Base-by-base conservation (phyloP, 441 rosid genomes). In the Cnidoscolus chayamansa region DNA sequence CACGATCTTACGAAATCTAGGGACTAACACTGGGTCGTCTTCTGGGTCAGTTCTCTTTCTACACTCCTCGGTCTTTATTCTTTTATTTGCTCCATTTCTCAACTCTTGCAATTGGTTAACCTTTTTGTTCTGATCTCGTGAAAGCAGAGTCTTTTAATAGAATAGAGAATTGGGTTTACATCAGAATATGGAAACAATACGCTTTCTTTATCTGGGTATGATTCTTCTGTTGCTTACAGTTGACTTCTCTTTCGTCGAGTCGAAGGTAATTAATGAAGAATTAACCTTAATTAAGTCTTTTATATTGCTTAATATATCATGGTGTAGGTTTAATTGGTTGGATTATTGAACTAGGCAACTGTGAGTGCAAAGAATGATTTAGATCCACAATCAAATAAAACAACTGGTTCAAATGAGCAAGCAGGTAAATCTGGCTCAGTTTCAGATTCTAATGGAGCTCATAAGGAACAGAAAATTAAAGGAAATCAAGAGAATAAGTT, bases 181-280 rank as follows among this genome's bases (percentile, higher is more conserved):
- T 72, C 72, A 65, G 73, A 76, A 35, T 3, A 91, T 91, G 94
- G 81, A 71, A 80, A 53, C 43, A 40, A 63, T 71, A 65, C 73
- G 70, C 16, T 74, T 74, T 72, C 56, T 80, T 32, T 30, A 77
- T 75, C 58, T 81, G 70, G 84, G 77, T 63, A 72, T 88, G 77
- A 71, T 84, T 71, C 72, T 89, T 66, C 55, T 84, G 25, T 69
- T 80, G 40, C 80, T 81, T 49, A 73, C 74, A 31, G 68, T 75
- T 74, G 79, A 58, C 56, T 67, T 62, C 73, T 81, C 81, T 58
- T 50, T 71, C 59, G 70, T 70, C 63, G 85, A 82, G 69, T 59
- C 48, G 9, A 71, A 84, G 91, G 94, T 89, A 81, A 83, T n/a
- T 57, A 31, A 65, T 15, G 54, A 2, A 10, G 43, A 32, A 45